Evolutionary conservation across 768 basidiomycete genomes (phyloP).

Genomic region (Lactarius psammicola): DNA sequence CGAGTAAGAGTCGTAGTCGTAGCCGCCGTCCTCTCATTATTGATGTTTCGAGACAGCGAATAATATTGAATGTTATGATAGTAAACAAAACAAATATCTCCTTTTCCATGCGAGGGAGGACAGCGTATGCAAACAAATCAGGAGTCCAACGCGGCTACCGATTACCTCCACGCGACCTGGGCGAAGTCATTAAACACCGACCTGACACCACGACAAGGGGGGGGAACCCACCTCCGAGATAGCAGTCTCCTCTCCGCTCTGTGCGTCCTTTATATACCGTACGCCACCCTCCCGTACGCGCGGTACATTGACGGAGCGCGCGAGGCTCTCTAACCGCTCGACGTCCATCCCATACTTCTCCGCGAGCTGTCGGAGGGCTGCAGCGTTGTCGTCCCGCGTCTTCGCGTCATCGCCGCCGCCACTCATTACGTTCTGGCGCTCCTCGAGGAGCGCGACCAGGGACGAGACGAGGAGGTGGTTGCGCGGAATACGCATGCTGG

Average conservation of each 20-base stretch:
- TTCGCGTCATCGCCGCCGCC: too few species aligned
- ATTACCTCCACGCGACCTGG: conserved; percentile 20
- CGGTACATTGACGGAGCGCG: conserved; percentile 60
- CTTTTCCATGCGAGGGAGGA: neutral
- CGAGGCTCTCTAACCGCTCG: conserved; percentile 49
- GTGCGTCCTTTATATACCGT: conserved; percentile 7
- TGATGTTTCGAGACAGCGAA: neutral
- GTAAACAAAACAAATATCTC: neutral
- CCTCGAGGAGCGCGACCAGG: conserved; percentile 60
- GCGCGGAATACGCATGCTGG: conserved; percentile 39
- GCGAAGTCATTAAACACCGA: neutral
- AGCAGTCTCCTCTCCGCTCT: conserved; percentile 55
- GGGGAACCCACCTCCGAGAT: conserved; percentile 48
- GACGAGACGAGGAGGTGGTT: conserved; percentile 56
- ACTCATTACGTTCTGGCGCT: conserved; percentile 45
- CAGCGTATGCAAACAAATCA: neutral
- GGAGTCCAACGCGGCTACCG: neutral
- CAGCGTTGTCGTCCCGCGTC: neutral
- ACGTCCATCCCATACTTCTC: conserved; percentile 55
- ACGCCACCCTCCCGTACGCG: conserved; percentile 48
- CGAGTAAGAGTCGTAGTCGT: too few species aligned
- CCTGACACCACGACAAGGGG: neutral
- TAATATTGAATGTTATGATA: neutral
- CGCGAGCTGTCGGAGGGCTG: conserved; percentile 51
- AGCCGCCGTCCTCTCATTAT: neutral